Base-by-base conservation (phyloP, 2,329 filamentous ascomycete genomes). In the Ascocoryne sarcoides region DNA sequence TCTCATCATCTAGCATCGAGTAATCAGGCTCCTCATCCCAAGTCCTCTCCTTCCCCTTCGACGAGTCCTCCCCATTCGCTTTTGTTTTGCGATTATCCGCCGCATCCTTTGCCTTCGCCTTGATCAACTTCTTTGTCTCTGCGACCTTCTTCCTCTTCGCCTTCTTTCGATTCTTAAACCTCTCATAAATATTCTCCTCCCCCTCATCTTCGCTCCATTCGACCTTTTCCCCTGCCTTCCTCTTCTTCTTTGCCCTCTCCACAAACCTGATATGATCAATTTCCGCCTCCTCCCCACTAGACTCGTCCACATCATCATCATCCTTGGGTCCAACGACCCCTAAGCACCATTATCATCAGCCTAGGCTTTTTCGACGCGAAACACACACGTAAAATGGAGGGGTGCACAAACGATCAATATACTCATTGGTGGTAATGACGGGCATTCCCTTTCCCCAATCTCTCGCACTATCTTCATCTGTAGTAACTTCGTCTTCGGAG, bases 101-200 rank as follows among this genome's bases (percentile, higher is more conserved):
- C 3, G 42, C 47, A 44, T 62, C 66, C 43, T 72, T 72, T 0
- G 62, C 58, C 36, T 66, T 72, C 39, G 55, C 63, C 54, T 63
- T 69, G 10, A 62, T 50, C 42, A 56, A 57, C 45, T 63, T 66
- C 12, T 68, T 72, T 19, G 65, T 66, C 17, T 68, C 68, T 2
- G 66, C 65, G 4, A 61, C 60, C 36, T 67, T 67, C 50, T 75
- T 75, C 28, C 72, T 66, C 50, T 76, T 73, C 0, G 64, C 57
- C 0, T 64, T 64, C 44, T 72, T 76, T 34, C 73, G 67, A 37
- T 76, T 75, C 55, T 80, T 82, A 58, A 78, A 80, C n/a, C 70
- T 68, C 30, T 74, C 64, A 47, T 85, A 85, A 5, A 70, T 69
- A 16, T 69, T 68, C 18, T 75, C 71, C 1, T 76, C 76, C 23